phyloP scores from a whole-genome alignment of 495 filamentous ascomycete species.

The Jackrogersella minutella region DNA sequence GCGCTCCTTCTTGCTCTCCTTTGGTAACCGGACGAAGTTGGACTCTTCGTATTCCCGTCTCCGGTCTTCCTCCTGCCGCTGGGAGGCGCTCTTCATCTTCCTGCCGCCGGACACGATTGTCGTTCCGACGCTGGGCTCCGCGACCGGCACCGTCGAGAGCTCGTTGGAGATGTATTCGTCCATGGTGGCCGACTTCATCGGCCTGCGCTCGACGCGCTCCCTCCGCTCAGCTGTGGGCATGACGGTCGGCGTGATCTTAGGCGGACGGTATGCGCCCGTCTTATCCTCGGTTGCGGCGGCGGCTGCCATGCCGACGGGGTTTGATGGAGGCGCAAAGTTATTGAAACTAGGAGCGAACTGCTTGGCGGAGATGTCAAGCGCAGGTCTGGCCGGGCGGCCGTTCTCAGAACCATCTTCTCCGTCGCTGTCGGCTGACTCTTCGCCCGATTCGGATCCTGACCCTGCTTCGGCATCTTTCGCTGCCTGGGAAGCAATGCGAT shows the following conservation, averaged over 20 bases:
- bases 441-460: slow-evolving; percentile 54
- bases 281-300: slow-evolving; percentile 44
- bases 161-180: slow-evolving; percentile 88
- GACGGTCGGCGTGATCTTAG: slow-evolving; percentile 78
- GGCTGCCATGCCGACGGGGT: slow-evolving; percentile 48
- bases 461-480: slow-evolving; percentile 43
- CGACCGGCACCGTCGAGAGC: slow-evolving; percentile 76
- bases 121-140: slow-evolving; percentile 83
- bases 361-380: slow-evolving; percentile 56
- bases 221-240: slow-evolving; percentile 69
- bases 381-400: slow-evolving; percentile 56
- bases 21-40: slow-evolving; percentile 85
- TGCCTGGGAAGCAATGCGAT: slow-evolving; percentile 49
- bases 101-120: slow-evolving; percentile 78
- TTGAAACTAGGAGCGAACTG: slow-evolving; percentile 70
- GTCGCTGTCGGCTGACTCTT: slow-evolving; percentile 43
- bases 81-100: slow-evolving; percentile 72
- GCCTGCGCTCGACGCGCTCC: slow-evolving; percentile 63
- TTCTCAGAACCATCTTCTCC: slow-evolving; percentile 48
- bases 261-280: slow-evolving; percentile 80
- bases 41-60: slow-evolving; percentile 81
- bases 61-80: slow-evolving; percentile 75
- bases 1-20: slow-evolving; percentile 79
- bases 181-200: slow-evolving; percentile 74
- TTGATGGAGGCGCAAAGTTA: slow-evolving; percentile 52